Percentiles rank a stretch among this genome's conserved stretches.
These are phyloP conservation scores for Halenospora varia DNA, from an alignment of 495 filamentous ascomycete species.

Conservation along the genomic window DNA sequence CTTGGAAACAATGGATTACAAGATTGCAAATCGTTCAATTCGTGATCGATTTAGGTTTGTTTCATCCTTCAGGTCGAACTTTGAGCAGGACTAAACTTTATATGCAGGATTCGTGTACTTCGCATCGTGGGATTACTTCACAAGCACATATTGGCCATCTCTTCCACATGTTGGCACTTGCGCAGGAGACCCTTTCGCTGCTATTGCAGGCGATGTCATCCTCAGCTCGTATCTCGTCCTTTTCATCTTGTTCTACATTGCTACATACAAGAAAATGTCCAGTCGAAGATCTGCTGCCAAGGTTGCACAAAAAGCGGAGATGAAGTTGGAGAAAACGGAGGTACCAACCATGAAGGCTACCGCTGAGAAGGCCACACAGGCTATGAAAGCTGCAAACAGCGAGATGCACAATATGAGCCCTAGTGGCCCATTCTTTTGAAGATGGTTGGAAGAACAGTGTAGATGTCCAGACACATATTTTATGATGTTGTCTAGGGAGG, in stretches of 20 bases:
- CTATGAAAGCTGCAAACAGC: slow-evolving; percentile 5
- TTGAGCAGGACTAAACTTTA: slow-evolving; percentile 74
- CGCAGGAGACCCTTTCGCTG: slow-evolving; percentile 96
- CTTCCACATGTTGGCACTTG: slow-evolving; percentile 80
- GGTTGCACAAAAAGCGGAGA: slow-evolving; percentile 6
- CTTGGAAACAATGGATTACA: slow-evolving; percentile 92
- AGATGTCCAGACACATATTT: no score
- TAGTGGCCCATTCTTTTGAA: no score
- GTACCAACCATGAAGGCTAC: slow-evolving; percentile 7
- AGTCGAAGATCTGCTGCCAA: slow-evolving; percentile 3
- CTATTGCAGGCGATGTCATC: slow-evolving; percentile 87
- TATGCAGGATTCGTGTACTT: slow-evolving; percentile 82
- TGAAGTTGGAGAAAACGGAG: slow-evolving; percentile 3
- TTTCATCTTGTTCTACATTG: slow-evolving; percentile 98
- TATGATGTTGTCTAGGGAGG: no score
- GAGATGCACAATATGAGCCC: no score
- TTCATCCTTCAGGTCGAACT: slow-evolving; percentile 5
- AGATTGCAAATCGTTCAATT: slow-evolving; percentile 82
- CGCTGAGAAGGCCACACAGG: background rate
- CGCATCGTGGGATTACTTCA: slow-evolving; percentile 93
- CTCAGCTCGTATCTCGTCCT: slow-evolving; percentile 91
- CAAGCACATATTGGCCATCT: slow-evolving; percentile 82
- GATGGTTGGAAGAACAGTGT: no score
- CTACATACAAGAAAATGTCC: slow-evolving; percentile 80
- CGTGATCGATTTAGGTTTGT: slow-evolving; percentile 66